phyloP scores from a whole-genome alignment of 306 rosid species.

The Spatholobus suberectus region DNA sequence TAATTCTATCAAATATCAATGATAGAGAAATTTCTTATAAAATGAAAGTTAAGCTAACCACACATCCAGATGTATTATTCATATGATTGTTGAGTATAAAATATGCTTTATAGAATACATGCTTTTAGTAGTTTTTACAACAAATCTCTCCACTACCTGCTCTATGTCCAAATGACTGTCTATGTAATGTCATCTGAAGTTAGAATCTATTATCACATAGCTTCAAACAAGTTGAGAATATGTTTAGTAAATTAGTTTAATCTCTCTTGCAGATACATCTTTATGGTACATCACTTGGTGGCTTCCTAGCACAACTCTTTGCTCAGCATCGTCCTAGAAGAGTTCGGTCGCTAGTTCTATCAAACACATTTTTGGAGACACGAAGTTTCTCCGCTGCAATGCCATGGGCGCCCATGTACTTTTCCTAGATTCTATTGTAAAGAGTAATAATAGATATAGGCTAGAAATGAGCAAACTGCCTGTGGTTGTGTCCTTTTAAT shows the following conservation, averaged over 20 bases:
- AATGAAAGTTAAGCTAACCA: constrained; percentile 10
- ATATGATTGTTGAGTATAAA: constrained; percentile 6
- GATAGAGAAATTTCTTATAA: constrained; percentile 1
- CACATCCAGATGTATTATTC: constrained; percentile 26
- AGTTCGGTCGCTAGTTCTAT: constrained; percentile 86
- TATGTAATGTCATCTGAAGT: constrained; percentile 8
- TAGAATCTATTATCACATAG: constrained; percentile 9
- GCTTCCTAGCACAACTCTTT: constrained; percentile 97
- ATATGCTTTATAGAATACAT: neutral
- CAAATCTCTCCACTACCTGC: constrained; percentile 10
- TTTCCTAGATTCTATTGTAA: constrained; percentile 43
- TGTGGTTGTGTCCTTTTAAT: constrained; percentile 10
- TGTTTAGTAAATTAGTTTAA: constrained; percentile 35
- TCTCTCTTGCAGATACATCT: constrained; percentile 82
- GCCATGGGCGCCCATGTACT: constrained; percentile 99
- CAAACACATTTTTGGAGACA: constrained; percentile 92
- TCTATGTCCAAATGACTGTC: constrained; percentile 19
- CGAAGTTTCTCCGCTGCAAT: constrained; percentile 84
- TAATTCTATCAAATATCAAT: constrained; percentile 14
- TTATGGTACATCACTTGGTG: constrained; percentile 98
- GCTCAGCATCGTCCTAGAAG: constrained; percentile 98
- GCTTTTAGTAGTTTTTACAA: constrained; percentile 7
- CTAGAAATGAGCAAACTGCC: constrained; percentile 23
- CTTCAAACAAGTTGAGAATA: constrained; percentile 13
- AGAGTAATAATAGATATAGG: constrained; percentile 26